Evolutionary conservation across 2,329 filamentous ascomycete genomes (phyloP), one percentile per base, ranked within the genome.

Genomic region (Aspergillus vadensis): DNA sequence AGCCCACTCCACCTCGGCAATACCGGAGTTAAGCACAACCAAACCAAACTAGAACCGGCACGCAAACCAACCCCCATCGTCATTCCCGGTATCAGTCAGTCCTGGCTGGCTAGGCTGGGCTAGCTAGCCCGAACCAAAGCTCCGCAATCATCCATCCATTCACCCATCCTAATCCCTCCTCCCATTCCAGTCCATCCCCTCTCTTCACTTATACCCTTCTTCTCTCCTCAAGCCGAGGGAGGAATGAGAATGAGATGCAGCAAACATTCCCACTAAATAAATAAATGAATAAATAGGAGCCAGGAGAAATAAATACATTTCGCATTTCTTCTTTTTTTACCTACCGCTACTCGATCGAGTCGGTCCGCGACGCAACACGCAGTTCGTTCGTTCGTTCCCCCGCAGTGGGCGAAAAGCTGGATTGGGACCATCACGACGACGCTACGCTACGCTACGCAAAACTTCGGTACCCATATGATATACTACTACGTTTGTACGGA

Each of bases 1-100:
- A 36, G 10, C 32, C 32, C 32, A 36, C 25, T 8, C 25, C 25
- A 36, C 21, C 15, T 55, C 62, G 59, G 62, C 38, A 36, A 50
- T 63, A 63, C 38, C 62, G 62, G 62, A 62, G 59, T 63, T 63
- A 63, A 58, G 39, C 14, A 43, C 9, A 5, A 14, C 32, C 32
- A 30, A 30, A 30, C 21, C 52, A 32, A 30, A 19, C 39, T 15
- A 14, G 19, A 54, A 51, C 48, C 47, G n/a, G 54, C 62, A 36
- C 27, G 27, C 27, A 12, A 27, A 10, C 27, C 27, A 12, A 30
- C 4, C 9, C 61, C 39, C 59, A 52, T 56, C 62, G 62, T 63
- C 62, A 63, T 63, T 36, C 53, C 43, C 51, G 30, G 25, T 43
- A 58, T 41, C 44, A 32, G 17, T 25, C 25, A 25, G 25, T 17